Evolutionary conservation across 176 grass and related monocot genomes (phyloP).

Genomic region (Paspalum vaginatum): DNA sequence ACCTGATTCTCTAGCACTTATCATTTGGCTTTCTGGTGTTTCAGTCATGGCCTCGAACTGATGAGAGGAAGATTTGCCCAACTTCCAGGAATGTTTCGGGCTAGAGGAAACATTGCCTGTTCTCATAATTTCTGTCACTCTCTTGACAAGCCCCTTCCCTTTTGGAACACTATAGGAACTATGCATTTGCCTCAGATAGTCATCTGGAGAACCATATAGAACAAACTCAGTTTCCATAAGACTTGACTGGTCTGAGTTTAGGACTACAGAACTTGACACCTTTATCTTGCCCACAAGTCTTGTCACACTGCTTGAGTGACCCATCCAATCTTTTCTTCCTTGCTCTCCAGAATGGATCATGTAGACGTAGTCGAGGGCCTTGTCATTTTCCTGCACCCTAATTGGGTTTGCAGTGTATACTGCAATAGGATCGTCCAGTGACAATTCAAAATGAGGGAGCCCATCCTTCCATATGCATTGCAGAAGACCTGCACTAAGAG

Average conservation of each 20-base stretch:
- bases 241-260: conserved; percentile 45
- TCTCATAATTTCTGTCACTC: conserved; percentile 69
- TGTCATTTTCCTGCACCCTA: conserved; percentile 39
- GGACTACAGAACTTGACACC: conserved; percentile 60
- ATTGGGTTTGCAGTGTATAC: conserved; percentile 59
- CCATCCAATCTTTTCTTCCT: conserved; percentile 57
- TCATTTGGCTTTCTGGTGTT: conserved; percentile 25
- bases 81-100: conserved; percentile 45
- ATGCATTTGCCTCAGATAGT: conserved; percentile 50
- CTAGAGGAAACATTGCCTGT: conserved; percentile 52
- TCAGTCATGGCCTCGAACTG: conserved; percentile 43
- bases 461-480: conserved; percentile 70
- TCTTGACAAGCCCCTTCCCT: conserved; percentile 63
- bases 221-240: conserved; percentile 72
- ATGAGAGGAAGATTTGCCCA: conserved; percentile 42
- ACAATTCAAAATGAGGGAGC: conserved; percentile 68
- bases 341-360: conserved; percentile 57
- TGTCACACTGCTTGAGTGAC: conserved; percentile 37
- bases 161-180: conserved; percentile 45
- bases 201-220: conserved; percentile 67
- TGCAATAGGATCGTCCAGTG: conserved; percentile 45
- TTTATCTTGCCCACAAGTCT: conserved; percentile 74
- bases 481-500: conserved; percentile 60
- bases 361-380: conserved; percentile 64
- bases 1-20: conserved; percentile 38